phyloP scores from a whole-genome alignment of 331 rosid species.

The Spiraea crenata region DNA sequence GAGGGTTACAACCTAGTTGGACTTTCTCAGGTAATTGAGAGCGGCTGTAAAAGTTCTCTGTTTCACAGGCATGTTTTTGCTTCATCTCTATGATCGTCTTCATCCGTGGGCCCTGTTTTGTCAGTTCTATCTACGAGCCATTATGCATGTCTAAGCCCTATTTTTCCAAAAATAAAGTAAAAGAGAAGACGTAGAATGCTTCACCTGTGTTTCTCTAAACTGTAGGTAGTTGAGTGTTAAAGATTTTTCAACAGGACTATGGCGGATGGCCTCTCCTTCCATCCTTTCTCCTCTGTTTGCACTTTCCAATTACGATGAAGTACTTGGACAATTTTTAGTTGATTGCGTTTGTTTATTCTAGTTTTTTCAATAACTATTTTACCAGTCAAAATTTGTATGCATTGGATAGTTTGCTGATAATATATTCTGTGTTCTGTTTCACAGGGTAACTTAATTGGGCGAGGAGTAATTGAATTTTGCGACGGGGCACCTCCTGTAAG shows the following conservation, averaged over 20 bases:
- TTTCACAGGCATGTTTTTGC: not conserved
- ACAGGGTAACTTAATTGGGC: conserved; percentile 72
- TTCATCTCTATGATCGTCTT: not conserved
- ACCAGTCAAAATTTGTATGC: not conserved
- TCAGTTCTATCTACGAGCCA: not conserved
- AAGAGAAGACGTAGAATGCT: not conserved
- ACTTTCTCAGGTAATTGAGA: conserved; percentile 83
- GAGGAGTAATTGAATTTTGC: conserved; percentile 76
- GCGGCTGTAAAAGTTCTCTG: not conserved
- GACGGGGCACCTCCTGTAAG: conserved; percentile 84
- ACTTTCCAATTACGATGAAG: not conserved
- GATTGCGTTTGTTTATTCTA: not conserved
- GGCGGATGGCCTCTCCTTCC: conserved; percentile 6
- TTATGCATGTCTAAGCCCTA: not conserved
- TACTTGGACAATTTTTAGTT: not conserved
- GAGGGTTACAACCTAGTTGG: conserved; percentile 86
- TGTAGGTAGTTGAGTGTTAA: not conserved
- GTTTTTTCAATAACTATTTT: not conserved
- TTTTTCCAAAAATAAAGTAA: not conserved
- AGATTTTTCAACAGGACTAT: not conserved
- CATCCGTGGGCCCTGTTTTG: not conserved
- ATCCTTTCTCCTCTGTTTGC: not conserved
- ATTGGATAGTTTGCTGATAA: not conserved
- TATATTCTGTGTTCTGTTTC: conserved; percentile 20
- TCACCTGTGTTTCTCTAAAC: not conserved